A percentile compares a stretch with the other conserved stretches of the same genome.
phyloP scores from a whole-genome alignment of 176 grass and related monocot genomes.

The Puya raimondii region DNA sequence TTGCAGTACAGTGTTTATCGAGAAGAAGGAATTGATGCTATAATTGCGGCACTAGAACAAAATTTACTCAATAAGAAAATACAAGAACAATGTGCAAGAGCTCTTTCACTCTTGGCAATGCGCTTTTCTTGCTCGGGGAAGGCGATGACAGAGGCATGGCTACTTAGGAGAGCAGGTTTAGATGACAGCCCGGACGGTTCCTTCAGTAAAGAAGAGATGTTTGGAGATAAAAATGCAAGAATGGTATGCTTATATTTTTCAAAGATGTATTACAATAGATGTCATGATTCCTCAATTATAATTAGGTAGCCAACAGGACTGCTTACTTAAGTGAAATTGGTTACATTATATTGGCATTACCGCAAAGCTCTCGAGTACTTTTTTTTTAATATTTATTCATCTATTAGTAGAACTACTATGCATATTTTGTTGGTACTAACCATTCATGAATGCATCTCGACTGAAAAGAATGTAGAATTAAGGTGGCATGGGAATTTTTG shows the following conservation, averaged over 20 bases:
- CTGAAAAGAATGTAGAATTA: no score
- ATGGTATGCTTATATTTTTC: slow-evolving; percentile 34
- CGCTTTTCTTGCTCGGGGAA: slow-evolving; percentile 71
- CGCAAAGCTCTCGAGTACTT: no score
- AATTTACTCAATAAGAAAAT: slow-evolving; percentile 53
- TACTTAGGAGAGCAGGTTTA: slow-evolving; percentile 74
- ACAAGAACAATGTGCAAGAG: slow-evolving; percentile 71
- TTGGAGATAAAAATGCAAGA: slow-evolving; percentile 44
- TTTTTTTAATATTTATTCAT: no score
- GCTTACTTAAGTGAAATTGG: background rate
- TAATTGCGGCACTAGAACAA: slow-evolving; percentile 54
- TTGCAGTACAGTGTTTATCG: slow-evolving; percentile 77
- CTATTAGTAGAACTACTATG: no score
- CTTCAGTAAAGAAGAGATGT: slow-evolving; percentile 65
- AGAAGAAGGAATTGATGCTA: slow-evolving; percentile 75
- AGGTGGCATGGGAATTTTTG: no score
- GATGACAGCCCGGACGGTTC: slow-evolving; percentile 68
- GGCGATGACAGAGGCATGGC: slow-evolving; percentile 59
- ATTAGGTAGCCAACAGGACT: background rate
- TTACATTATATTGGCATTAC: background rate
- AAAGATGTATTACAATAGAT: slow-evolving; percentile 3
- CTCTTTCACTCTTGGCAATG: slow-evolving; percentile 69
- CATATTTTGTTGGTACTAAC: no score
- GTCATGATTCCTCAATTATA: background rate
- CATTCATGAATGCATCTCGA: no score